A percentile compares a stretch with the other conserved stretches of the same genome.
These are phyloP conservation scores for Ceriops decandra DNA, from an alignment of 345 rosid species.

Conservation along the genomic window DNA sequence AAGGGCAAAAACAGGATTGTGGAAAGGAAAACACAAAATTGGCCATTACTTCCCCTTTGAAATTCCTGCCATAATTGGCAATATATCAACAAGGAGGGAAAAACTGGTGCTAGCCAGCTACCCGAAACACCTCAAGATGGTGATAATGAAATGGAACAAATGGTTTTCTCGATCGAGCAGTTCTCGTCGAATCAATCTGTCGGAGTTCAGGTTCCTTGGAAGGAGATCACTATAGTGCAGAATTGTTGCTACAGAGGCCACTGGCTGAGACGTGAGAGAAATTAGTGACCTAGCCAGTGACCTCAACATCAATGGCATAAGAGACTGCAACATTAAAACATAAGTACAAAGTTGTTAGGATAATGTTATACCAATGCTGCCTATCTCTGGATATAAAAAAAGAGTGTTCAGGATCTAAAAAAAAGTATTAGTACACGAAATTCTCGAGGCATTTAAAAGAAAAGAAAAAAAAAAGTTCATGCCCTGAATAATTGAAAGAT, in stretches of 20 bases:
- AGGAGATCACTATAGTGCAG: slow-evolving; percentile 27
- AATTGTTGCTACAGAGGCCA: slow-evolving; percentile 22
- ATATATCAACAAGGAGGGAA: background rate
- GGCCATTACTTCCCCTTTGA: no score
- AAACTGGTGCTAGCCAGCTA: background rate
- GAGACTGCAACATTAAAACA: background rate
- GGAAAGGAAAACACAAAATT: no score
- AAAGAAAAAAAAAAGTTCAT: no score
- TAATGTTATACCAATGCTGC: background rate
- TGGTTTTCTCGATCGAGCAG: slow-evolving; percentile 20
- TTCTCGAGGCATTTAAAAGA: no score
- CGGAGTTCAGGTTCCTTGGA: slow-evolving; percentile 25
- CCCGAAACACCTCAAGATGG: slow-evolving; percentile 27
- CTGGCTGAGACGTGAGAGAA: slow-evolving; percentile 19
- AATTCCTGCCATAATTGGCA: no score
- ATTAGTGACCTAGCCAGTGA: slow-evolving; percentile 7
- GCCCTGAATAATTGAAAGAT: no score
- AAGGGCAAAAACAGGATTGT: no score
- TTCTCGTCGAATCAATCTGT: slow-evolving; percentile 25
- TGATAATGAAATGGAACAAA: slow-evolving; percentile 22
- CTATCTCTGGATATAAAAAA: background rate
- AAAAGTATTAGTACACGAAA: no score
- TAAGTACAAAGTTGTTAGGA: background rate
- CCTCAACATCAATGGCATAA: slow-evolving; percentile 19
- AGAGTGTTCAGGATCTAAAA: background rate